Percentiles rank a stretch among this genome's conserved stretches.
Conservation (phyloP, 2,329 filamentous ascomycete species). For the Botrytis porri region DNA sequence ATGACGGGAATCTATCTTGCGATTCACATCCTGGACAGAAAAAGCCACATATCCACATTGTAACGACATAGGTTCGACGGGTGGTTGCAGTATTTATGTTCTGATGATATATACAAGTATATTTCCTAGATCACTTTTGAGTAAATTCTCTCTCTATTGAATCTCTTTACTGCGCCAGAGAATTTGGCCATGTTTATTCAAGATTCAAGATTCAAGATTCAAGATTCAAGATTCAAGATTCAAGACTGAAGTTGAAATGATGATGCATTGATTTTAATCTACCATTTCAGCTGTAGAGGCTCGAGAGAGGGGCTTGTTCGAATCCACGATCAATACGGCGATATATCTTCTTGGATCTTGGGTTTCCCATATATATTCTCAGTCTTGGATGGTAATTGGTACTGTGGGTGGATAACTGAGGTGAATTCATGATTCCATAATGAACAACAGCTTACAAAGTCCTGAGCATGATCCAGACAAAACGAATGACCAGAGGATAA, state of each 20-base stretch:
- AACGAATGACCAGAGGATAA: background rate
- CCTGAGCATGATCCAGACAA: background rate
- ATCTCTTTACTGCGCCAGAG: background rate
- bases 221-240: no score
- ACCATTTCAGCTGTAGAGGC: background rate
- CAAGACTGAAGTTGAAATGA: background rate
- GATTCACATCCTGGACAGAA: background rate
- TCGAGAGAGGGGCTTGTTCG: no score
- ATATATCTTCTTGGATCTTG: background rate
- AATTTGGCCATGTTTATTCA: fast-evolving
- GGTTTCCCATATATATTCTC: background rate
- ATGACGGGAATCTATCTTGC: background rate
- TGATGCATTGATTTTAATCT: background rate
- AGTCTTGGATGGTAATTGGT: fast-evolving
- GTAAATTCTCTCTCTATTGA: background rate
- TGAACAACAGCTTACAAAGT: background rate
- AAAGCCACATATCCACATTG: background rate
- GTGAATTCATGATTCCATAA: background rate
- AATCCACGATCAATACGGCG: background rate
- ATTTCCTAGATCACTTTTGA: background rate
- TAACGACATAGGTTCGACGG: background rate
- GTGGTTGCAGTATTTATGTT: background rate
- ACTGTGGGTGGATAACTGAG: background rate
- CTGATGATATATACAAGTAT: background rate
- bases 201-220: no score